Evolutionary conservation across 2,329 filamentous ascomycete genomes (phyloP), one percentile per base, ranked within the genome.

Genomic region (Sclerotinia trifoliorum): DNA sequence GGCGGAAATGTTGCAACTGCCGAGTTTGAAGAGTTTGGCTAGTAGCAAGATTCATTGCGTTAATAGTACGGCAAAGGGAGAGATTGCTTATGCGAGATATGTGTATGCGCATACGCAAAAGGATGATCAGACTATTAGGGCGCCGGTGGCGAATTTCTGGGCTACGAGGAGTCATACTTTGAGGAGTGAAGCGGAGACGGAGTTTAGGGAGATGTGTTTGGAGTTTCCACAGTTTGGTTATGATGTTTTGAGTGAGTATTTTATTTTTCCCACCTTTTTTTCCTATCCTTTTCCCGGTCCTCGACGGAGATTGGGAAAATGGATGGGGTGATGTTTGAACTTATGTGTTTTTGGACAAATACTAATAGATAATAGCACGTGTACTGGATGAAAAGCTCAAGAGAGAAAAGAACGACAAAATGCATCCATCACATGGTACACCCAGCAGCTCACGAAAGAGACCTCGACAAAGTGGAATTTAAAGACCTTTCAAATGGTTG

Each of bases 21-120:
- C 83, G 0, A 82, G 82, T 13, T 87, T 97, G 71, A 92, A 91
- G 79, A 86, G 84, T 24, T 87, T 97, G 39, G 90, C 93, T 2
- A 91, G 91, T 78, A 88, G 87, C 78, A 97, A 97, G 83, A 97
- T 97, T 75, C 93, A 97, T 82, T 92, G 92, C 78, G 91, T 96
- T 75, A 90, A 93, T 77, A 92, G 90, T 56, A 96, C 91, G 0
- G 92, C 93, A 48, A 90, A 90, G 80, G 94, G 93, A 78, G 94
- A 97, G 83, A 94, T 97, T 76, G 88, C 89, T 35, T 97, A 97
- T 79, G 94, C 94, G 11, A 88, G 93, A 78, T 97, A 93, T 81
- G 91, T 96, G 44, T 97, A 97, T 82, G 87, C 87, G 70, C 87
- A 92, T 80, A 95, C 91, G 15, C 79, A 81, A 66, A 80, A 83